phyloP scores from a whole-genome alignment of 2,329 filamentous ascomycete genomes.

The Cladophialophora immunda region DNA sequence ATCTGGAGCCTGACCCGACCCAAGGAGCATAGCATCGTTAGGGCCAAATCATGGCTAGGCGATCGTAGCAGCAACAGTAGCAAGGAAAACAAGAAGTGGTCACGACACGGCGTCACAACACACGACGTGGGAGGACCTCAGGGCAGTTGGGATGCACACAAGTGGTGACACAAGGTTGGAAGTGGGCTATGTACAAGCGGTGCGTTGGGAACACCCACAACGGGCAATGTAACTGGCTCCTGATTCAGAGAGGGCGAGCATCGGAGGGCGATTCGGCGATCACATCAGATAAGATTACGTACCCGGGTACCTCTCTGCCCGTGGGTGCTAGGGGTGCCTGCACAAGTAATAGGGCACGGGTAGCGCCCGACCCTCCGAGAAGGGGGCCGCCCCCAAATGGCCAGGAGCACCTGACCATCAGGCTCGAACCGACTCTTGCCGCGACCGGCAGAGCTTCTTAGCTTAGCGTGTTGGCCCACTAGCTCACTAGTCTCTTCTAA shows the following conservation, averaged over 20 bases:
- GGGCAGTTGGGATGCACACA: not conserved
- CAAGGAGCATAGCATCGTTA: slow-evolving; percentile 29
- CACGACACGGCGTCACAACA: not conserved
- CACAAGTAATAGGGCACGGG: not conserved
- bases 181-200: not conserved
- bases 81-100: not conserved
- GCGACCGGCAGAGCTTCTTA: not conserved
- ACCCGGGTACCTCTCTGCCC: too few relatives aligned
- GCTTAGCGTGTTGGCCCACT: not conserved
- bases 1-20: slow-evolving; percentile 23
- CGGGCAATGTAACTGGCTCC: not conserved
- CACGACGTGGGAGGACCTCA: slow-evolving; percentile 1
- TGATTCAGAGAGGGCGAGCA: not conserved
- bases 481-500: too few relatives aligned
- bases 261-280: slow-evolving; percentile 10
- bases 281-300: slow-evolving; percentile 24
- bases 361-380: not conserved
- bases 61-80: not conserved
- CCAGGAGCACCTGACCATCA: not conserved
- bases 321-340: too few relatives aligned
- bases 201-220: slow-evolving; percentile 12
- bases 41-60: not conserved
- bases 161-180: slow-evolving; percentile 17
- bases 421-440: not conserved
- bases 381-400: not conserved